These are phyloP conservation scores for Dendrocalamus latiflorus DNA, from an alignment of 202 grass and related monocot species.

Conservation along the genomic window DNA sequence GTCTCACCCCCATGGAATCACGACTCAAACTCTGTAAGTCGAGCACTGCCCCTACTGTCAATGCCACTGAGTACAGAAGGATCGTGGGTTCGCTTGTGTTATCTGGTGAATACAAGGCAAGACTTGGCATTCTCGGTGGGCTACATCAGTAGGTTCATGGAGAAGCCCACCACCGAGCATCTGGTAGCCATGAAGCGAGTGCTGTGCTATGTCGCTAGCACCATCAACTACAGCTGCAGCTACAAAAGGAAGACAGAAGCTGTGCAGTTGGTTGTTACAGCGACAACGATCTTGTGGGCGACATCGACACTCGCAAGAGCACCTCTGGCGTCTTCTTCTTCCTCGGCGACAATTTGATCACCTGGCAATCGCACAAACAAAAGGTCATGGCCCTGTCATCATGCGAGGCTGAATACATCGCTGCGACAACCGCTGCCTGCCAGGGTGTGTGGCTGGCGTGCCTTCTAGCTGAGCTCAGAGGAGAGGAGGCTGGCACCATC, in stretches of 20 bases:
- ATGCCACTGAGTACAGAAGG: neutral
- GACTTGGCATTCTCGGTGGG: neutral
- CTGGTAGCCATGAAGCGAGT: fast-evolving
- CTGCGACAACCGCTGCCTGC: fast-evolving
- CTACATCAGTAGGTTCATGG: fast-evolving
- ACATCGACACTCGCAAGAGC: neutral
- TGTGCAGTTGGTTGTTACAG: fast-evolving
- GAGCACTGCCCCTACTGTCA: no score
- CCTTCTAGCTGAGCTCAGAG: fast-evolving
- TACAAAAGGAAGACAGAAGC: no score
- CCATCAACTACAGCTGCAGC: fast-evolving
- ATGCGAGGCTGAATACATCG: no score
- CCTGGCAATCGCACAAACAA: no score
- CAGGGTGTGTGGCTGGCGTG: no score
- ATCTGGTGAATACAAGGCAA: neutral
- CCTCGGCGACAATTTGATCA: fast-evolving
- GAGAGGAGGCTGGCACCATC: no score
- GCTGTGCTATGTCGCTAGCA: fast-evolving
- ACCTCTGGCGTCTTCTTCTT: fast-evolving
- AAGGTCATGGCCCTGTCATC: fast-evolving
- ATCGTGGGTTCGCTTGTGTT: fast-evolving
- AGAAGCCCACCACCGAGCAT: neutral
- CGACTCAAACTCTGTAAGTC: no score
- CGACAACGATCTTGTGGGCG: fast-evolving
- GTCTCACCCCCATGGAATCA: no score